Conservation (phyloP, 768 basidiomycete genomes). For the Baorangia bicolor region DNA sequence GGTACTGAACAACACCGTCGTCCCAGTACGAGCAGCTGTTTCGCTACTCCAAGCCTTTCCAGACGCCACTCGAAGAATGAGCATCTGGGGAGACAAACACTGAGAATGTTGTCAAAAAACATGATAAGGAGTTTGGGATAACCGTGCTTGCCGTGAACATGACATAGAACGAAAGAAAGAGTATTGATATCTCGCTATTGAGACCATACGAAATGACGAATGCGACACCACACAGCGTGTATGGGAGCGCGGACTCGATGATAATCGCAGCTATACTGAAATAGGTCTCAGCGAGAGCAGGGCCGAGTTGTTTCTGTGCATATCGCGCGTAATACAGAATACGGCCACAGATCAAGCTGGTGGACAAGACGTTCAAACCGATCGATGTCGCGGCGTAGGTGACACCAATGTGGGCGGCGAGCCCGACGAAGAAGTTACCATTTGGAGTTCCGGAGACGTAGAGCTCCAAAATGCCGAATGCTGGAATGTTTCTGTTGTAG, state of each 20-base stretch:
- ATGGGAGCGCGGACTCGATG: constrained; percentile 20
- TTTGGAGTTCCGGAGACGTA: constrained; percentile 1
- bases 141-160: constrained; percentile 11
- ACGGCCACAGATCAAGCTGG: constrained; percentile 13
- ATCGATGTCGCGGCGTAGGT: constrained; percentile 10
- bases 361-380: constrained; percentile 8
- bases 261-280: too few species aligned
- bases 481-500: not conserved
- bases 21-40: not conserved
- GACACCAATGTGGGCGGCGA: constrained; percentile 11
- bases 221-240: constrained; percentile 12
- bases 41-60: constrained; percentile 11
- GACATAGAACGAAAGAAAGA: constrained; percentile 13
- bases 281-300: not conserved
- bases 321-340: constrained; percentile 9
- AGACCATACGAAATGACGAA: constrained; percentile 10
- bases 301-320: not conserved
- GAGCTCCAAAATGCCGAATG: constrained; percentile 10
- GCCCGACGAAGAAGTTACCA: constrained; percentile 5
- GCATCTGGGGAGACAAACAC: constrained; percentile 18
- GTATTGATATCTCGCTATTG: constrained; percentile 4
- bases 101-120: not conserved
- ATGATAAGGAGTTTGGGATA: not conserved
- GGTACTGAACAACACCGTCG: not conserved
- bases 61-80: constrained; percentile 11